phyloP scores from a whole-genome alignment of 768 basidiomycete species.

The Melanogaster broomeanus region DNA sequence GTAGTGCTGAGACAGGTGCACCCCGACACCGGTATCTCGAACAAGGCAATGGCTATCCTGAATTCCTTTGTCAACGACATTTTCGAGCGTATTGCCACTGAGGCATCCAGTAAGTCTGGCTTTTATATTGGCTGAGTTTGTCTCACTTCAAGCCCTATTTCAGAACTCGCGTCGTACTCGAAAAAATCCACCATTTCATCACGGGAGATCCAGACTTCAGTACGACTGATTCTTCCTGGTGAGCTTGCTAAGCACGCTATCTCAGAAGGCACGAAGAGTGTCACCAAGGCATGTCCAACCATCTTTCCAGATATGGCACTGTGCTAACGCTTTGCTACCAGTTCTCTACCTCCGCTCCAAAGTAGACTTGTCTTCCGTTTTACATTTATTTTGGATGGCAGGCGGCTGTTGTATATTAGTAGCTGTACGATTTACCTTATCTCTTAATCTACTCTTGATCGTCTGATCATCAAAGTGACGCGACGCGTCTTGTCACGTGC shows the following conservation, averaged over 20 bases:
- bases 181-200: conserved; percentile 99
- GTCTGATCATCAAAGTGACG: neutral
- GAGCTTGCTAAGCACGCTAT: conserved; percentile 99
- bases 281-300: conserved; percentile 50
- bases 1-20: conserved; percentile 95
- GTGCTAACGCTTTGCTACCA: conserved; percentile 18
- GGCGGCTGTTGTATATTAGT: conserved; percentile 35
- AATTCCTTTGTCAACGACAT: conserved; percentile 95
- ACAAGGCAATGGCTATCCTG: conserved; percentile 92
- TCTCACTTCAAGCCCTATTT: neutral
- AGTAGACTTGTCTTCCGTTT: conserved; percentile 28
- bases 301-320: neutral
- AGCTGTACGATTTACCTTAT: conserved; percentile 32
- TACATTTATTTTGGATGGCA: conserved; percentile 15
- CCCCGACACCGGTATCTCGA: conserved; percentile 98
- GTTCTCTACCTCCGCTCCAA: conserved; percentile 49
- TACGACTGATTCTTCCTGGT: conserved; percentile 93
- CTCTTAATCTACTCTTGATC: conserved; percentile 25
- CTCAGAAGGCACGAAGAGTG: conserved; percentile 86
- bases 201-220: conserved; percentile 96
- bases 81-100: conserved; percentile 89
- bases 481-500: neutral
- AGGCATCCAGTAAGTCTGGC: conserved; percentile 72
- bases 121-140: neutral
- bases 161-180: conserved; percentile 95